A percentile compares a stretch with the other conserved stretches of the same genome.
Evolutionary conservation across 2,329 filamentous ascomycete species (phyloP).

Genomic region (Diaporthe ampelina): DNA sequence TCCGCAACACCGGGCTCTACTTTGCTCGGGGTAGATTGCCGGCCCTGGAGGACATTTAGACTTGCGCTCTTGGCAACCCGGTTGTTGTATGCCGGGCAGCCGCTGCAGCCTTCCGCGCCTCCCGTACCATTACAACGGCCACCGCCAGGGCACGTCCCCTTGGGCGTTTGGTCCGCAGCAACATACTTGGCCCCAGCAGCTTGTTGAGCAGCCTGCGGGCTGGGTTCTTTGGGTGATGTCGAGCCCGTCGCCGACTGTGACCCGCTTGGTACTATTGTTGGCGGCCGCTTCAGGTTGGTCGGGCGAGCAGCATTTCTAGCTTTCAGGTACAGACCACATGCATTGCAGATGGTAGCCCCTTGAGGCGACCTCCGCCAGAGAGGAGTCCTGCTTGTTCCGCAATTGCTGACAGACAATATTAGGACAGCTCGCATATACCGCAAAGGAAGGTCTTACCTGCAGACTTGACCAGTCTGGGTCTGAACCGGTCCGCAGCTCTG

Average conservation of each 20-base stretch:
- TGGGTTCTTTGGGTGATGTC: slow-evolving; percentile 53
- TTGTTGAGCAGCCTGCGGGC: slow-evolving; percentile 56
- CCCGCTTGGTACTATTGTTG: slow-evolving; percentile 62
- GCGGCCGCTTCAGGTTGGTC: slow-evolving; percentile 87
- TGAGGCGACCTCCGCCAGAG: slow-evolving; percentile 94
- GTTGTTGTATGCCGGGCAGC: slow-evolving; percentile 98
- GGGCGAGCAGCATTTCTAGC: slow-evolving; percentile 92
- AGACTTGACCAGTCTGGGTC: slow-evolving; percentile 73
- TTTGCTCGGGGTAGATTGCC: slow-evolving; percentile 48
- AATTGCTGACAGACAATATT: slow-evolving; percentile 76
- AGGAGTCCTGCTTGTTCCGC: slow-evolving; percentile 92
- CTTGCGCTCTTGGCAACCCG: slow-evolving; percentile 89
- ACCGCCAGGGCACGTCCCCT: slow-evolving; percentile 94
- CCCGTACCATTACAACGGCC: slow-evolving; percentile 97
- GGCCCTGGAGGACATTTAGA: slow-evolving; percentile 70
- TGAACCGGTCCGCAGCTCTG: slow-evolving; percentile 38
- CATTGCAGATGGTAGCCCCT: slow-evolving; percentile 97
- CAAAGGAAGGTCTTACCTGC: slow-evolving; percentile 69
- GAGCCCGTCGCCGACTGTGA: slow-evolving; percentile 60
- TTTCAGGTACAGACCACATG: slow-evolving; percentile 94
- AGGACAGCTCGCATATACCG: slow-evolving; percentile 36
- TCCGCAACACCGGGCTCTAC: slow-evolving; percentile 48
- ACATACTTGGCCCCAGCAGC: slow-evolving; percentile 77
- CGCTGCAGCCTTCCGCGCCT: slow-evolving; percentile 93
- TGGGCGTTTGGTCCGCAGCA: slow-evolving; percentile 78